A percentile compares a stretch with the other conserved stretches of the same genome.
Evolutionary conservation across 495 filamentous ascomycete species (phyloP).

Genomic region (Stereocaulon alpinum): DNA sequence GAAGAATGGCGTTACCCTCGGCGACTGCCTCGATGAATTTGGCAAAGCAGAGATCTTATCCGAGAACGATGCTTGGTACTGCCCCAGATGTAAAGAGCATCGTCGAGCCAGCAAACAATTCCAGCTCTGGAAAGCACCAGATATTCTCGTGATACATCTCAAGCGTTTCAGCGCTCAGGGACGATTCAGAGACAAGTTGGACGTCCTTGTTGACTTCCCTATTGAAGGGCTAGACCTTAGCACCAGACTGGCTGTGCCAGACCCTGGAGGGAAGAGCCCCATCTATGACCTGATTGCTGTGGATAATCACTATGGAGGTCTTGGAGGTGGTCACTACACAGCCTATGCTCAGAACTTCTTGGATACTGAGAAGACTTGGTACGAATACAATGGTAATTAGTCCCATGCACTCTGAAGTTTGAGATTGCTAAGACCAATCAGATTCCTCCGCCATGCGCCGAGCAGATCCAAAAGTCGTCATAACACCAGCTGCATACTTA

Average conservation of each 20-base stretch:
- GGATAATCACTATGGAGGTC: slow-evolving; percentile 85
- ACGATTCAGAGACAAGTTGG: slow-evolving; percentile 71
- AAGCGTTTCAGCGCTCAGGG: slow-evolving; percentile 84
- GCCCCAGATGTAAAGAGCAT: slow-evolving; percentile 88
- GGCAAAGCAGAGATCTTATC: slow-evolving; percentile 84
- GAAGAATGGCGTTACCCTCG: slow-evolving; percentile 68
- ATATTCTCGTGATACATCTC: slow-evolving; percentile 87
- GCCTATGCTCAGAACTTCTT: slow-evolving; percentile 86
- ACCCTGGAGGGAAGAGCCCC: slow-evolving; percentile 59
- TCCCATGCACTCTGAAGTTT: not conserved
- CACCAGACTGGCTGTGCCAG: slow-evolving; percentile 61
- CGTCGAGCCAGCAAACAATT: slow-evolving; percentile 89
- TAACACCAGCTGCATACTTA: slow-evolving; percentile 71
- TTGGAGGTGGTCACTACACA: slow-evolving; percentile 92
- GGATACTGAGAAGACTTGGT: slow-evolving; percentile 63
- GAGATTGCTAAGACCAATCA: slow-evolving; percentile 29
- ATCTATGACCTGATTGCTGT: slow-evolving; percentile 91
- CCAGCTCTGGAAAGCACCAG: slow-evolving; percentile 90
- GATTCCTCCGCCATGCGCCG: slow-evolving; percentile 55
- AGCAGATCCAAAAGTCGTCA: slow-evolving; percentile 43
- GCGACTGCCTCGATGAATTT: slow-evolving; percentile 88
- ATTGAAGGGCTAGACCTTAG: slow-evolving; percentile 77
- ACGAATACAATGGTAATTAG: slow-evolving; percentile 83
- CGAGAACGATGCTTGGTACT: slow-evolving; percentile 93
- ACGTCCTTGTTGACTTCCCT: slow-evolving; percentile 85